Conservation (phyloP, 345 rosid species). For the Orychophragmus violaceus region DNA sequence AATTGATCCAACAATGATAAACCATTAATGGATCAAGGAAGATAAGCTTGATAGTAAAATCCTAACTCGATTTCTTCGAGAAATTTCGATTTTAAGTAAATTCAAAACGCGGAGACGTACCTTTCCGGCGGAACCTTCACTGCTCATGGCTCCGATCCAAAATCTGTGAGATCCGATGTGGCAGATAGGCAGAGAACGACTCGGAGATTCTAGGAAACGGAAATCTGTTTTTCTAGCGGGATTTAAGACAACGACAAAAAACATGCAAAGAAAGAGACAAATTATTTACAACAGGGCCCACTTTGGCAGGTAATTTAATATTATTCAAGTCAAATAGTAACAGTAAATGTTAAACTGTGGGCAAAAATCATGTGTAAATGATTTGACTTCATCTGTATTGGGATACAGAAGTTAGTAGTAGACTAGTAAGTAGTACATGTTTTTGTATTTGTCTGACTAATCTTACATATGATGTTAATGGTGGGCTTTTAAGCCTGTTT, state of each 20-base stretch:
- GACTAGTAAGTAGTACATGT: too few species aligned
- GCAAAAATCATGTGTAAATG: too few species aligned
- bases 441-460: neutral
- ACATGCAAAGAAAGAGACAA: neutral
- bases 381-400: too few species aligned
- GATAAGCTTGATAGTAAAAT: neutral
- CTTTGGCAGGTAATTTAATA: neutral
- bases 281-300: neutral
- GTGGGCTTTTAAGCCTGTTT: neutral
- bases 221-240: neutral
- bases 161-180: neutral
- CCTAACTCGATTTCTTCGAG: neutral
- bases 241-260: neutral
- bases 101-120: constrained; percentile 4
- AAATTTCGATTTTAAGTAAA: neutral
- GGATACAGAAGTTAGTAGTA: too few species aligned
- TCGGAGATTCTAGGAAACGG: neutral
- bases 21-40: neutral
- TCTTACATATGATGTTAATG: neutral
- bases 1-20: neutral
- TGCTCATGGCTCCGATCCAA: neutral
- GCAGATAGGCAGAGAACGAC: constrained; percentile 5
- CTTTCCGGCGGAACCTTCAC: constrained; percentile 21
- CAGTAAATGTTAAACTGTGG: too few species aligned
- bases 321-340: neutral